These are phyloP conservation scores for Trichoderma gamsii DNA, from an alignment of 495 filamentous ascomycete species.

Conservation along the genomic window DNA sequence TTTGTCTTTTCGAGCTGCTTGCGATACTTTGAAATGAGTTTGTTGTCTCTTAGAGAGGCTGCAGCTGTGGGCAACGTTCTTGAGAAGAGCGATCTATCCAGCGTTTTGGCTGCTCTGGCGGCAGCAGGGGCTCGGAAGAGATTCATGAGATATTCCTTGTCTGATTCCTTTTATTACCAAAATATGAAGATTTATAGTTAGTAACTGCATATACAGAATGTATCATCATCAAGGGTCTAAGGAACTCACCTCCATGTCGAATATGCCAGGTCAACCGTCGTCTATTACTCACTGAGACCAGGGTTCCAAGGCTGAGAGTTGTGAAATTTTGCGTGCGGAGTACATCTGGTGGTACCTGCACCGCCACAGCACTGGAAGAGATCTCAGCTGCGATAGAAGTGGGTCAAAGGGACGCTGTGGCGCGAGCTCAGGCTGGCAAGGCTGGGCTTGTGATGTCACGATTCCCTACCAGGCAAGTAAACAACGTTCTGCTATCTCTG, in stretches of 20 bases:
- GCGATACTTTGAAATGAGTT: conserved; percentile 62
- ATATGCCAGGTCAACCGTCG: background rate
- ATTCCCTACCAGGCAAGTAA: background rate
- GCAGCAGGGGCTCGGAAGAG: conserved; percentile 74
- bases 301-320: conserved; percentile 5
- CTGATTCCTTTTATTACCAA: background rate
- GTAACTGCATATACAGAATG: background rate
- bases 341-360: background rate
- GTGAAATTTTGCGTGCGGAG: conserved; percentile 14
- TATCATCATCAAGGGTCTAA: background rate
- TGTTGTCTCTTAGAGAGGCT: conserved; percentile 66
- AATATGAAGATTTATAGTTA: background rate
- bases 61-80: conserved; percentile 69
- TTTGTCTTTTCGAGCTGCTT: conserved; percentile 48
- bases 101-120: conserved; percentile 52
- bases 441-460: conserved; percentile 7
- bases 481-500: background rate
- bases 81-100: conserved; percentile 79
- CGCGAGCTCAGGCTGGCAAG: conserved; percentile 4
- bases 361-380: background rate
- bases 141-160: conserved; percentile 24
- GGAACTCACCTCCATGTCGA: conserved; percentile 6
- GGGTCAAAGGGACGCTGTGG: background rate
- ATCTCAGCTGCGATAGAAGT: background rate
- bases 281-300: conserved; percentile 5